Base-by-base conservation (phyloP, 148 eudicot species). In the Selenicereus undatus region DNA sequence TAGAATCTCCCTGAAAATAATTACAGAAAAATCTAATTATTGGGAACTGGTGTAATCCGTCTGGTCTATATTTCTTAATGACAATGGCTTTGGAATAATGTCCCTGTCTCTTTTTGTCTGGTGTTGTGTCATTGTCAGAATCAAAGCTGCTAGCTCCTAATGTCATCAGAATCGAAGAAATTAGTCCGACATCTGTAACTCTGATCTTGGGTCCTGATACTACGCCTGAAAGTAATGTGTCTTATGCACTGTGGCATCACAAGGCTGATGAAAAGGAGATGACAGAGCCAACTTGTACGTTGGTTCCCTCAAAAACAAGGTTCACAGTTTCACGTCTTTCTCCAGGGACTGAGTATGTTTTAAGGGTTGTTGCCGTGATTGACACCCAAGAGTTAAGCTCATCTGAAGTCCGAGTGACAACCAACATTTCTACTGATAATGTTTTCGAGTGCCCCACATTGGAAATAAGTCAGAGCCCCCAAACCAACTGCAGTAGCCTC, bases 401-500 rank as follows among this genome's bases (percentile, higher is more conserved):
- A 9, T 88, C 71, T 22, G 93, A 94, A 86, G 77, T 89, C 60
- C 78, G 80, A 51, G 75, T 90, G 56, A 86, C 80, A 51, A 94
- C 94, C 0, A 73, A 69, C 20, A 66, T 24, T 79, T 39, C 77
- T 26, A 71, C 48, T 79, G 84, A 78, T 72, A 78, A 35, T 42
- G 76, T 29, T 52, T 39, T 80, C 74, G 71, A 78, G 50, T 75
- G 72, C 52, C 8, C 71, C 12, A 81, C 76, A 71, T 77, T 84
- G 13, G 91, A 87, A 83, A 87, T 90, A 75, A 89, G 95, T 81
- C 91, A 90, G 78, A 95, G 97, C 71, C 93, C 92, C 21, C 78
- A 81, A 26, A 92, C 92, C 26, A 93, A 93, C 81, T 91, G 89
- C 74, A 95, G 98, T 86, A 90, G 87, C 82, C 94, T 95, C 52